Percentiles rank a stretch among this genome's conserved stretches.
Evolutionary conservation across 1,284 basidiomycete genomes (phyloP).

Genomic region (Tremellales sp.): DNA sequence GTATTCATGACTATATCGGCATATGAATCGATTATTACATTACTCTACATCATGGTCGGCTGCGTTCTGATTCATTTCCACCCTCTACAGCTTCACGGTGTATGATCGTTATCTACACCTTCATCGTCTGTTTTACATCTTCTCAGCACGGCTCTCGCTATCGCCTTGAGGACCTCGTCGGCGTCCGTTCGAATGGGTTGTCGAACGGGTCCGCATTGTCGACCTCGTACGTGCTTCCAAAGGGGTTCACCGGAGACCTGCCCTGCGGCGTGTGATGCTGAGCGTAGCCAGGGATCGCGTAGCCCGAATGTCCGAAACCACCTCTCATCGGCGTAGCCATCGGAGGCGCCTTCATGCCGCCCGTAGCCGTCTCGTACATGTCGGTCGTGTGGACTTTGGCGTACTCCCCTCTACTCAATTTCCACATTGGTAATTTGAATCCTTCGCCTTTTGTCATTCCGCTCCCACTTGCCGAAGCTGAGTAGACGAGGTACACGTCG

Average conservation of each 20-base stretch:
- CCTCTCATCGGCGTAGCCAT: background rate
- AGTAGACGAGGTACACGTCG: background rate
- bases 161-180: too few relatives aligned
- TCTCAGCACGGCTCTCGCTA: too few relatives aligned
- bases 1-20: too few relatives aligned
- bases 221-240: background rate
- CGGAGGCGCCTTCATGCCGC: too few relatives aligned
- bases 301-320: background rate
- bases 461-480: background rate
- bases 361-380: background rate
- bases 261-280: background rate
- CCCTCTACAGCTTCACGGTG: too few relatives aligned
- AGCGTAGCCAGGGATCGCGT: background rate
- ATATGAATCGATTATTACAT: too few relatives aligned
- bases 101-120: too few relatives aligned
- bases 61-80: too few relatives aligned
- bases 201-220: background rate
- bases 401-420: background rate
- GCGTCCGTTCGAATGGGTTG: background rate
- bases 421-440: constrained; percentile 1
- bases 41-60: too few relatives aligned
- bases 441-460: background rate
- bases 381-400: background rate
- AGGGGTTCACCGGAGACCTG: background rate
- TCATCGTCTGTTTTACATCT: too few relatives aligned